A percentile compares a stretch with the other conserved stretches of the same genome.
Evolutionary conservation across 352 stramenopile species (phyloP).

Genomic region (Phytophthora ohioensis): DNA sequence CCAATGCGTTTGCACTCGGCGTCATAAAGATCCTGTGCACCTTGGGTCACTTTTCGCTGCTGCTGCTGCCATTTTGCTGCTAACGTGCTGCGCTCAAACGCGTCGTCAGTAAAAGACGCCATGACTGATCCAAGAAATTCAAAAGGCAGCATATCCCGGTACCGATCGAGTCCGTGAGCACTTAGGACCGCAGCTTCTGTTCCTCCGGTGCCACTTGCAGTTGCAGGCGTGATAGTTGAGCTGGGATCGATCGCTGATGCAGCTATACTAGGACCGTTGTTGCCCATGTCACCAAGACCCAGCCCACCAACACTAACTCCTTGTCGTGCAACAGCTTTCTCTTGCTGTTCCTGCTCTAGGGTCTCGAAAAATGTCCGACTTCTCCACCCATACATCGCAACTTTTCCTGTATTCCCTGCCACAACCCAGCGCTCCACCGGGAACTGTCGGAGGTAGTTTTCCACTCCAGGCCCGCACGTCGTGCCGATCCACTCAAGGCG

Average conservation of each 20-base stretch:
- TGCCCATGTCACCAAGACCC: slow-evolving; percentile 16
- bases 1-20: slow-evolving; percentile 53
- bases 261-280: slow-evolving; percentile 8
- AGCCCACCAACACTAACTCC: slow-evolving; percentile 5
- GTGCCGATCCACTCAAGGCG: slow-evolving; percentile 64
- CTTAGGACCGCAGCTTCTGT: background rate
- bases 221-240: background rate
- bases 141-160: slow-evolving; percentile 52
- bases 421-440: slow-evolving; percentile 60
- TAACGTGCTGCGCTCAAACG: slow-evolving; percentile 49
- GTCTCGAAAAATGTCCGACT: slow-evolving; percentile 61
- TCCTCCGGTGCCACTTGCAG: background rate
- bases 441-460: slow-evolving; percentile 50
- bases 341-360: slow-evolving; percentile 36
- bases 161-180: slow-evolving; percentile 26
- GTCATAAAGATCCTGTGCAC: slow-evolving; percentile 64
- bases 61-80: slow-evolving; percentile 50
- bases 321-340: background rate
- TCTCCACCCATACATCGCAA: slow-evolving; percentile 57
- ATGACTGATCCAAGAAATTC: slow-evolving; percentile 59
- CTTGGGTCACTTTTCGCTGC: slow-evolving; percentile 52
- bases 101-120: slow-evolving; percentile 49
- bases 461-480: slow-evolving; percentile 50
- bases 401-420: slow-evolving; percentile 50
- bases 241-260: slow-evolving; percentile 18